Evolutionary conservation across 1,284 basidiomycete species (phyloP).

Genomic region (Serendipita sp.): DNA sequence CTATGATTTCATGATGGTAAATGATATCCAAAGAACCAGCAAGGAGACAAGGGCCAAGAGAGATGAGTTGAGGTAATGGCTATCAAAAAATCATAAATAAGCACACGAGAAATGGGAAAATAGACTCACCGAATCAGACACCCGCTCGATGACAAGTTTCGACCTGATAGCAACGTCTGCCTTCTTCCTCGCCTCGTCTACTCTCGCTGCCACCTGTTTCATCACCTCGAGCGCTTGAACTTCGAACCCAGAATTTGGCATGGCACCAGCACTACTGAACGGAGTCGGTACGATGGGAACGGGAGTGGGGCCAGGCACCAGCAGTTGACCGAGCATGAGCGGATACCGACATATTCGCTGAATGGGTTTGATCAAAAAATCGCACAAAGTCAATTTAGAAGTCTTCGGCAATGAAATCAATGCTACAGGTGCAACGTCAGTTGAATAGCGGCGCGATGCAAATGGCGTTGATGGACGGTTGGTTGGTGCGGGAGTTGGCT

Average conservation of each 20-base stretch:
- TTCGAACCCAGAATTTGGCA: neutral
- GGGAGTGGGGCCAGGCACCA: constrained; percentile 17
- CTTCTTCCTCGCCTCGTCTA: constrained; percentile 35
- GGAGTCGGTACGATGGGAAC: neutral
- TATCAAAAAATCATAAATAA: constrained; percentile 6
- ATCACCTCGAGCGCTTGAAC: constrained; percentile 25
- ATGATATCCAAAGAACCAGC: constrained; percentile 76
- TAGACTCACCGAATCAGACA: constrained; percentile 19
- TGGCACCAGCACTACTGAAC: neutral
- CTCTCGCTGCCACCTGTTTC: constrained; percentile 43
- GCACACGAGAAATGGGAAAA: neutral
- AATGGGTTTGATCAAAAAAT: constrained; percentile 81
- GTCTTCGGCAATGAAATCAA: neutral
- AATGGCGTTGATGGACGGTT: neutral
- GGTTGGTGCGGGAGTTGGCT: neutral
- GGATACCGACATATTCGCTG: constrained; percentile 88
- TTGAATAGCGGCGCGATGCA: constrained; percentile 8
- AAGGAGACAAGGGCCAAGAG: constrained; percentile 59
- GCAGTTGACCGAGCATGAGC: constrained; percentile 66
- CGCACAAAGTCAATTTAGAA: constrained; percentile 42
- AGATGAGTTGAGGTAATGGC: constrained; percentile 26
- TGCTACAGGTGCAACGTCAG: neutral
- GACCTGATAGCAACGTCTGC: constrained; percentile 56
- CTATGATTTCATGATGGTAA: constrained; percentile 36
- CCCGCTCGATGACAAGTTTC: constrained; percentile 53